phyloP scores from a whole-genome alignment of 2,329 filamentous ascomycete species.

The Spiromastix sp. region DNA sequence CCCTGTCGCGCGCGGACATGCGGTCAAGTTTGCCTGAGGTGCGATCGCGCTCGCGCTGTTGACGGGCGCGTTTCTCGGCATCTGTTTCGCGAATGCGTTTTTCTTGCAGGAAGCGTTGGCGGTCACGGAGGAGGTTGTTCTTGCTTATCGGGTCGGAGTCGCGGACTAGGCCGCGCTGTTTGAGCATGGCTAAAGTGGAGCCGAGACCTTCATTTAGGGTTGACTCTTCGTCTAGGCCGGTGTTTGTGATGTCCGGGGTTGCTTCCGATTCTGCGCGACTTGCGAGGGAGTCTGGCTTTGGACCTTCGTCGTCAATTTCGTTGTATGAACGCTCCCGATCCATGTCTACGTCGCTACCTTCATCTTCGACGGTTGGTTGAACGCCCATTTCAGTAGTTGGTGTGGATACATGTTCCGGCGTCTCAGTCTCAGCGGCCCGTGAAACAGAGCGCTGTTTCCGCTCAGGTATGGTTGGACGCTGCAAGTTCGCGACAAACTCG shows the following conservation, averaged over 20 bases:
- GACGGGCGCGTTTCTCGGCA: constrained; percentile 66
- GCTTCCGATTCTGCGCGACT: constrained; percentile 37
- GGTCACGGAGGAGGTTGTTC: constrained; percentile 58
- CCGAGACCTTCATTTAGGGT: constrained; percentile 69
- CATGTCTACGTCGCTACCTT: constrained; percentile 44
- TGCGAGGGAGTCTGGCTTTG: constrained; percentile 39
- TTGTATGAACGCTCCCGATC: constrained; percentile 45
- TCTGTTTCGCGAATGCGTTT: constrained; percentile 68
- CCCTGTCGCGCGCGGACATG: constrained; percentile 84
- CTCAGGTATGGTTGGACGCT: constrained; percentile 52
- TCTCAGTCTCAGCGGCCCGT: constrained; percentile 24
- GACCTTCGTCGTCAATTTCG: constrained; percentile 40
- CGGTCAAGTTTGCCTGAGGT: constrained; percentile 68
- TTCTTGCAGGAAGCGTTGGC: constrained; percentile 68
- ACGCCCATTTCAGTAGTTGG: constrained; percentile 16
- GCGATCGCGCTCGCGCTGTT: constrained; percentile 82
- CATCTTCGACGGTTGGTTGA: constrained; percentile 34
- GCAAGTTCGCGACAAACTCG: constrained; percentile 82
- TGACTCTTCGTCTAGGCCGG: constrained; percentile 76
- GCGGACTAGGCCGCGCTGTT: constrained; percentile 72
- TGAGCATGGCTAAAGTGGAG: constrained; percentile 69
- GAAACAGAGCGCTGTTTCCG: constrained; percentile 33
- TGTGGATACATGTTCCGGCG: constrained; percentile 12
- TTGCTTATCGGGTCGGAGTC: constrained; percentile 51
- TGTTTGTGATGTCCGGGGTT: constrained; percentile 47